Conservation (phyloP, 257 asterid species). For the Salvia splendens region DNA sequence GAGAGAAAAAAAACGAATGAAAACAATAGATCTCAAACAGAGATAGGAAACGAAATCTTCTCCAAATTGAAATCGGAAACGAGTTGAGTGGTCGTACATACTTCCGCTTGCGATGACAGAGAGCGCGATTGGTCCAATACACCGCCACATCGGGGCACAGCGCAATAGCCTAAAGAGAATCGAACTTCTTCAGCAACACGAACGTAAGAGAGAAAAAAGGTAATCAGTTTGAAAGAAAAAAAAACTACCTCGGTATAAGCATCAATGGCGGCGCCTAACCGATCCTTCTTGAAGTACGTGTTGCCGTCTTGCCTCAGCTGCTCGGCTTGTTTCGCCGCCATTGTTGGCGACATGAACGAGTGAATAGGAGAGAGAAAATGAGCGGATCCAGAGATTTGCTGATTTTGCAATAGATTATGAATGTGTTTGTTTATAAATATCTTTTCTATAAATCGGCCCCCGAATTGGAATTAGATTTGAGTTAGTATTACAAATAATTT, state of each 20-base stretch:
- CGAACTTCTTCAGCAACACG: background rate
- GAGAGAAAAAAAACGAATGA: conserved; percentile 3
- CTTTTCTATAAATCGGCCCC: background rate
- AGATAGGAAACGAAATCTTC: too few species aligned
- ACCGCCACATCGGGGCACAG: conserved; percentile 87
- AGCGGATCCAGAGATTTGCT: conserved; percentile 25
- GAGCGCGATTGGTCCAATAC: conserved; percentile 94
- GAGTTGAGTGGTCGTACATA: conserved; percentile 42
- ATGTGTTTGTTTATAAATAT: too few species aligned
- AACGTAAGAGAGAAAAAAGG: background rate
- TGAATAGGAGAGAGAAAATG: background rate
- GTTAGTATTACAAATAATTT: background rate
- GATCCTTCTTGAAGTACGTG: conserved; percentile 58
- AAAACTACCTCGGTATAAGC: conserved; percentile 79
- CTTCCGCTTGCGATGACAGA: conserved; percentile 82
- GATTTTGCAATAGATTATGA: conserved; percentile 24
- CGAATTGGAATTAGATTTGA: background rate
- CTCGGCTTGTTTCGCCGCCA: conserved; percentile 77
- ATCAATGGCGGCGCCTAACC: conserved; percentile 86
- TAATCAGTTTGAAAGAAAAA: conserved; percentile 2
- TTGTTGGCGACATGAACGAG: conserved; percentile 51
- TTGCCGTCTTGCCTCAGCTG: conserved; percentile 73
- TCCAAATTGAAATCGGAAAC: background rate
- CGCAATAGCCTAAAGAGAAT: conserved; percentile 63
- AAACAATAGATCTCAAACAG: too few species aligned